Evolutionary conservation across 176 grass and related monocot species (phyloP), one percentile per base, ranked within the genome.

Genomic region (Carex kokanica): DNA sequence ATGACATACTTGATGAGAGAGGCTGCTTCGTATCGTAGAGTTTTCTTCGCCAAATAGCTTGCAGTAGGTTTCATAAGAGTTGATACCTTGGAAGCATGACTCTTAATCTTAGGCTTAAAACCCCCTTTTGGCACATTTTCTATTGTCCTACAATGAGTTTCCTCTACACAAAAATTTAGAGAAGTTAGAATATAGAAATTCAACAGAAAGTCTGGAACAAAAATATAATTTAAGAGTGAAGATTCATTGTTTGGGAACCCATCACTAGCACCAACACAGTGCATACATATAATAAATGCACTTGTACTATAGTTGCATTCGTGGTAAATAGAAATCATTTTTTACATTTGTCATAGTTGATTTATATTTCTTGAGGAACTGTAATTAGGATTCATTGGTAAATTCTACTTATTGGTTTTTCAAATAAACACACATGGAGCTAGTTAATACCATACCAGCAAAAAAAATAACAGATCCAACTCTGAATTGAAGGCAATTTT

Each of bases 51-150:
- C 73, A 99, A 70, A 79, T 99, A 93, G 83, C 96, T 87, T 20
- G 86, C 93, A 81, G 96, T 99, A 79, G 91, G 93, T 65, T 93
- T 99, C 96, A 99, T 93, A 60, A 99, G 72, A 45, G 93, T 95
- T 43, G 96, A 99, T 52, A 56, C 67, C 89, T 67, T 95, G 6
- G 57, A 85, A 29, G 87, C 81, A 89, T 52, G 62, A 70, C 71
- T 64, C 81, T 85, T 89, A 60, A 73, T 21, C 34, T 53, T 73
- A 78, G 84, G 83, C 88, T 77, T 86, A 36, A 0, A 13, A 25
- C 16, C 58, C 86, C 80, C 69, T 83, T 80, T 81, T 74, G 59
- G 45, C 53, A 72, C 81, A 75, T 81, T 54, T 78, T 80, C 71
- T 24, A 52, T 58, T 83, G 63, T 6, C 54, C 85, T 83, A 87